Conservation (phyloP, 2,329 filamentous ascomycete genomes). For the Parastagonospora avenae region DNA sequence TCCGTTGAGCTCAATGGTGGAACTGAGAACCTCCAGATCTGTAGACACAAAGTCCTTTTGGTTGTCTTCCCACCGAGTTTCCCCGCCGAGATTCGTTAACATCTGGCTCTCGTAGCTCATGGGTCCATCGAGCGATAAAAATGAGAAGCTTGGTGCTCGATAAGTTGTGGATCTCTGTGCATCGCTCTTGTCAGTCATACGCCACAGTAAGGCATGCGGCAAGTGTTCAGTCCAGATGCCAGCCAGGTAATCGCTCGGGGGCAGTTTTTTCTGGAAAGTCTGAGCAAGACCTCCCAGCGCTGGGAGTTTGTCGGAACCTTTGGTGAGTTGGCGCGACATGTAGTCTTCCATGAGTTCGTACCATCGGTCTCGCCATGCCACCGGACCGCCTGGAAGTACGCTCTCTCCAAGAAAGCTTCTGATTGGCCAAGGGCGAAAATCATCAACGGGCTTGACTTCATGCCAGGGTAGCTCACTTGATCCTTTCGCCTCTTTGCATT, state of each 20-base stretch:
- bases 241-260: neutral
- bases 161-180: neutral
- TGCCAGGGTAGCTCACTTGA: neutral
- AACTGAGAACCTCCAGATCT: neutral
- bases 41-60: neutral
- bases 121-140: neutral
- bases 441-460: neutral
- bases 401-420: neutral
- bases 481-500: neutral
- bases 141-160: neutral
- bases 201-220: neutral
- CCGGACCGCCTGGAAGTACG: neutral
- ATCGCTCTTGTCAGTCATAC: neutral
- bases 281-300: neutral
- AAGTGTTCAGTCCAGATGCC: neutral
- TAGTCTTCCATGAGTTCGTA: neutral
- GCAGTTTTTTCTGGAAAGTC: neutral
- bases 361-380: neutral
- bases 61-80: neutral
- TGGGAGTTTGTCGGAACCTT: neutral
- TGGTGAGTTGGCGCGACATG: neutral
- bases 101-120: neutral
- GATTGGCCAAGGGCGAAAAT: neutral
- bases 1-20: neutral
- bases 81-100: neutral